These are phyloP conservation scores for Heimioporus sp. DNA, from an alignment of 768 basidiomycete species.

Conservation along the genomic window DNA sequence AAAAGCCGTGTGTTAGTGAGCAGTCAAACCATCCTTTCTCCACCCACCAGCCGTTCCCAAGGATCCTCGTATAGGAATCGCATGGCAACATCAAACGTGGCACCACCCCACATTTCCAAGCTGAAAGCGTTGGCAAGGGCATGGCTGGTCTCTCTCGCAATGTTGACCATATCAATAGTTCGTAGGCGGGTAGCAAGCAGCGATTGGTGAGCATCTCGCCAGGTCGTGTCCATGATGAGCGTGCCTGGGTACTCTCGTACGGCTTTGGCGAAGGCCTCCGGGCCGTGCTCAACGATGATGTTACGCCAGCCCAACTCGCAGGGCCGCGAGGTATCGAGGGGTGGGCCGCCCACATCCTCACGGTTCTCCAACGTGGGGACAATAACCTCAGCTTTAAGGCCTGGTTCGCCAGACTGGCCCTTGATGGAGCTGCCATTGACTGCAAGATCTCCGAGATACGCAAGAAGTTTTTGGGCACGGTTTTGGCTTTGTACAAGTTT, in stretches of 20 bases:
- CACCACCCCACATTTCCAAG: slow-evolving; percentile 98
- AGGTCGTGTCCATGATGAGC: slow-evolving; percentile 97
- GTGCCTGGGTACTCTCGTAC: slow-evolving; percentile 94
- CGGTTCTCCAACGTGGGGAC: slow-evolving; percentile 79
- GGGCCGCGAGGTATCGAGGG: slow-evolving; percentile 77
- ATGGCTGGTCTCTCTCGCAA: slow-evolving; percentile 95
- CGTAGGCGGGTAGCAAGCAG: slow-evolving; percentile 94
- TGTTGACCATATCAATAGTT: slow-evolving; percentile 96
- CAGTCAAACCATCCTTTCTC: background rate
- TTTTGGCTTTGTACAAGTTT: slow-evolving; percentile 97
- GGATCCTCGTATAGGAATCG: slow-evolving; percentile 99
- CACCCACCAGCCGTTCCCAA: slow-evolving; percentile 90
- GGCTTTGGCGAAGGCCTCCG: slow-evolving; percentile 97
- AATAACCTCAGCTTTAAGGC: slow-evolving; percentile 84
- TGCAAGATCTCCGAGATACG: slow-evolving; percentile 95
- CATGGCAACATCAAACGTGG: slow-evolving; percentile 99
- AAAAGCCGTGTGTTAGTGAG: slow-evolving; percentile 10
- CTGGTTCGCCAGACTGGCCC: slow-evolving; percentile 93
- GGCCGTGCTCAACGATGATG: slow-evolving; percentile 97
- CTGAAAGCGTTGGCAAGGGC: slow-evolving; percentile 95
- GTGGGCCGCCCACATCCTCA: slow-evolving; percentile 69
- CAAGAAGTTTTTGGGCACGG: slow-evolving; percentile 94
- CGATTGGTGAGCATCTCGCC: slow-evolving; percentile 99
- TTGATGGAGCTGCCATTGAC: slow-evolving; percentile 99
- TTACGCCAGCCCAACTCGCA: slow-evolving; percentile 95